phyloP scores from a whole-genome alignment of 2,329 filamentous ascomycete genomes.

The Torrubiella hemipterigena region DNA sequence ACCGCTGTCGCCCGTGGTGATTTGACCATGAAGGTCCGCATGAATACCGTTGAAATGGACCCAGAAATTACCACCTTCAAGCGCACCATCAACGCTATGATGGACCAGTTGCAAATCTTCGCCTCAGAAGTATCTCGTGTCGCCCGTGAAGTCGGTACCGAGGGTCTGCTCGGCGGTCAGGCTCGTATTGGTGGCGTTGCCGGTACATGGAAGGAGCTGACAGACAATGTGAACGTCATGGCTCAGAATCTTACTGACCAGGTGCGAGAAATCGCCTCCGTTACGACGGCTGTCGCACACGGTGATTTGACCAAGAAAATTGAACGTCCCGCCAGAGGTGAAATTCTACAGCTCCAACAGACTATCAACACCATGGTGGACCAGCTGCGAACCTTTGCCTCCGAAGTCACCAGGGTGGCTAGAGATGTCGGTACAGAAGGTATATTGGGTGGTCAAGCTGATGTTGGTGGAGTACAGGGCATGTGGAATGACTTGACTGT shows the following conservation, averaged over 20 bases:
- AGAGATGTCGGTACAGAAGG: slow-evolving; percentile 77
- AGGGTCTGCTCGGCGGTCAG: slow-evolving; percentile 87
- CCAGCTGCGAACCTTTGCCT: slow-evolving; percentile 71
- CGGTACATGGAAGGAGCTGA: slow-evolving; percentile 95
- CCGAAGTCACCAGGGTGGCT: slow-evolving; percentile 72
- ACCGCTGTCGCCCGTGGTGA: slow-evolving; percentile 93
- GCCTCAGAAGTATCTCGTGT: slow-evolving; percentile 92
- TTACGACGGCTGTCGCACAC: slow-evolving; percentile 73
- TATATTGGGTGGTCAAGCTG: slow-evolving; percentile 69
- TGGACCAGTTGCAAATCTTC: slow-evolving; percentile 94
- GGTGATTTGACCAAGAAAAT: slow-evolving; percentile 79
- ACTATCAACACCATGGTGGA: slow-evolving; percentile 88
- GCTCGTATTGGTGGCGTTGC: slow-evolving; percentile 89
- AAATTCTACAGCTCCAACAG: slow-evolving; percentile 73
- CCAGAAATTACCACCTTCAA: slow-evolving; percentile 97
- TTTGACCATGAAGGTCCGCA: slow-evolving; percentile 90
- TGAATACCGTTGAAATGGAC: slow-evolving; percentile 94
- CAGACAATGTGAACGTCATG: slow-evolving; percentile 80
- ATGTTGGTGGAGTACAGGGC: slow-evolving; percentile 73
- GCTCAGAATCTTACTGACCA: slow-evolving; percentile 72
- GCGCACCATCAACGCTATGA: slow-evolving; percentile 97
- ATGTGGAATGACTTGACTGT: slow-evolving; percentile 84
- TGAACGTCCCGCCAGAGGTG: slow-evolving; percentile 65
- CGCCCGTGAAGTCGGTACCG: slow-evolving; percentile 89
- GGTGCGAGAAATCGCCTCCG: slow-evolving; percentile 75